Evolutionary conservation across 1,284 basidiomycete species (phyloP), one percentile per base, ranked within the genome.

Genomic region (Neonothopanus nambi): DNA sequence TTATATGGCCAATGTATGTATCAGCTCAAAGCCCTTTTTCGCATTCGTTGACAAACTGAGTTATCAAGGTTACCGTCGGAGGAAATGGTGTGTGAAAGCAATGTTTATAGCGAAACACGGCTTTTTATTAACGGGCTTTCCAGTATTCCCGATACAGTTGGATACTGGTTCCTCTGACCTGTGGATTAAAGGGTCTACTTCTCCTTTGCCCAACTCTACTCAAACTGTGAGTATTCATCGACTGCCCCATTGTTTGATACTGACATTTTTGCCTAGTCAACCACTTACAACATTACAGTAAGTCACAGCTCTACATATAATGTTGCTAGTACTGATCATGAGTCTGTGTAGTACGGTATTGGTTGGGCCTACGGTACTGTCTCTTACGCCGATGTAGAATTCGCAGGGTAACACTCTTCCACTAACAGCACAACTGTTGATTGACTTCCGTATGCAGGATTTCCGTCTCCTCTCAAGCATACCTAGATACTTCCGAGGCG

Each of bases 81-180:
- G 80, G 77, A 50, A 70, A 65, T 55, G 72, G 87, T 90, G 54
- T 56, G 82, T 71, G 12, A 5, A n/a, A n/a, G 12, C 24, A 7
- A 3, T 30, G 44, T 24, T 20, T 42, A 24, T 39, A 21, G n/a
- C 17, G 23, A 37, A 30, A 28, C 23, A 35, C 39, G 21, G 28
- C 51, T 24, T 26, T 17, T 17, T 35, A 46, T 43, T 13, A 38
- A 33, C 26, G 15, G 18, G 26, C 44, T 17, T 30, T 33, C n/a
- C 24, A 89, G 86, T 75, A 13, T 87, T 85, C 65, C 70, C 77
- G 41, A 78, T 91, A 6, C 89, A 91, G 67, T 71, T 92, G 42
- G 89, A 92, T 68, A 91, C 89, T 0, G 89, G 89, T 52, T 91
- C 89, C 11, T 89, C 81, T 54, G 89, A 92, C 69, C 75, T 92